phyloP scores from a whole-genome alignment of 768 basidiomycete genomes.

The Boletellus emodensis region DNA sequence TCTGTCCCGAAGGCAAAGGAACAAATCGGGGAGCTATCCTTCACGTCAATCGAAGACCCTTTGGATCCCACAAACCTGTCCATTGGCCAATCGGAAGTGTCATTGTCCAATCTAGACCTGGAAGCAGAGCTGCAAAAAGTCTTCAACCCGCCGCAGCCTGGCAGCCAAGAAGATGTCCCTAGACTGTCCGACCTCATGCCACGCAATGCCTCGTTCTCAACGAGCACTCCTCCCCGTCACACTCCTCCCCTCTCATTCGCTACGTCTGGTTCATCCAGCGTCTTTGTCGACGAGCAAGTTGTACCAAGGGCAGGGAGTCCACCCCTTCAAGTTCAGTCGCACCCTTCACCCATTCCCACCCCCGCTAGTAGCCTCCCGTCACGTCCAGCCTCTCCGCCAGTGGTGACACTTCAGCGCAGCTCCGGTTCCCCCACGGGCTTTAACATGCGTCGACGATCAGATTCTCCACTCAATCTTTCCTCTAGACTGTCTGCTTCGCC shows the following conservation, averaged over 20 bases:
- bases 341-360: neutral
- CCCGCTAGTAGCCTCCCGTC: neutral
- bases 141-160: conserved; percentile 10
- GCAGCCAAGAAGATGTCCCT: conserved; percentile 10
- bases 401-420: conserved; percentile 5
- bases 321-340: neutral
- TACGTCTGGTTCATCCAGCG: conserved; percentile 15
- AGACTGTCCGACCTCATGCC: conserved; percentile 27
- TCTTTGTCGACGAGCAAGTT: conserved; percentile 10
- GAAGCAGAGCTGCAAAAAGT: conserved; percentile 29
- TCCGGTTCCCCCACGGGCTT: conserved; percentile 20
- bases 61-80: conserved; percentile 31
- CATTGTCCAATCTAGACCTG: conserved; percentile 30
- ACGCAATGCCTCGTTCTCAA: conserved; percentile 18
- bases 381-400: conserved; percentile 12
- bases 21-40: conserved; percentile 23
- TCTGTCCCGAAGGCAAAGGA: conserved; percentile 20
- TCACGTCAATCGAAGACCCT: conserved; percentile 29
- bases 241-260: conserved; percentile 19
- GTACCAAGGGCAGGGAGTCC: conserved; percentile 5
- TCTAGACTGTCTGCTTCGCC: conserved; percentile 19
- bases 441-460: conserved; percentile 18
- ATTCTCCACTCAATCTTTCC: conserved; percentile 20
- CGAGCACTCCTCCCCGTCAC: conserved; percentile 27
- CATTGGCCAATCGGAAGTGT: conserved; percentile 37